Conservation (phyloP, 2,329 filamentous ascomycete genomes). For the Fusarium heterosporum region DNA sequence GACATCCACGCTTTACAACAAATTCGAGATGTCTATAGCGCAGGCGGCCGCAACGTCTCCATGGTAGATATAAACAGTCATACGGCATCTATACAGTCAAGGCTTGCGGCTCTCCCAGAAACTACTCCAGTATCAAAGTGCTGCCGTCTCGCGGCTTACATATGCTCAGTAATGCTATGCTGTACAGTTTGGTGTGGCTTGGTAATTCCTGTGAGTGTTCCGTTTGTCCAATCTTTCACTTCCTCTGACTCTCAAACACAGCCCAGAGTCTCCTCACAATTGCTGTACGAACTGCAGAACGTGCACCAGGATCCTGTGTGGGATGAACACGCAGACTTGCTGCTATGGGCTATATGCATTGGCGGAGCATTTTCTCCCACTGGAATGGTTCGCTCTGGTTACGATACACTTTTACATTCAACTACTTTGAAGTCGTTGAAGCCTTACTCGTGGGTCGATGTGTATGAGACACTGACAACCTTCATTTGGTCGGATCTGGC, state of each 20-base stretch:
- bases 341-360: slow-evolving; percentile 7
- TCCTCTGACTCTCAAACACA: fast-evolving
- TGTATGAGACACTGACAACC: neutral
- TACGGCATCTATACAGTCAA: slow-evolving; percentile 57
- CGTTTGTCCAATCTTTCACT: neutral
- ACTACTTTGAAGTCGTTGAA: fast-evolving
- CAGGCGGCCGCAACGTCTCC: slow-evolving; percentile 32
- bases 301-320: neutral
- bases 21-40: slow-evolving; percentile 49
- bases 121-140: slow-evolving; percentile 46
- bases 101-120: slow-evolving; percentile 47
- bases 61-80: slow-evolving; percentile 55
- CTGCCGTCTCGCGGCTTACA: slow-evolving; percentile 55
- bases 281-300: neutral
- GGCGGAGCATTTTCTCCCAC: neutral
- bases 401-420: neutral
- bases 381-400: neutral
- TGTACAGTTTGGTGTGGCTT: slow-evolving; percentile 56
- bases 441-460: fast-evolving
- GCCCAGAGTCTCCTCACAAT: neutral
- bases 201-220: slow-evolving; percentile 53
- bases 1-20: slow-evolving; percentile 55
- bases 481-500: slow-evolving; percentile 17
- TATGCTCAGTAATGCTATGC: slow-evolving; percentile 56
- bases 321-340: neutral